Evolutionary conservation across 345 rosid genomes (phyloP), one percentile per base, ranked within the genome.

Genomic region (Trapa bicornis): DNA sequence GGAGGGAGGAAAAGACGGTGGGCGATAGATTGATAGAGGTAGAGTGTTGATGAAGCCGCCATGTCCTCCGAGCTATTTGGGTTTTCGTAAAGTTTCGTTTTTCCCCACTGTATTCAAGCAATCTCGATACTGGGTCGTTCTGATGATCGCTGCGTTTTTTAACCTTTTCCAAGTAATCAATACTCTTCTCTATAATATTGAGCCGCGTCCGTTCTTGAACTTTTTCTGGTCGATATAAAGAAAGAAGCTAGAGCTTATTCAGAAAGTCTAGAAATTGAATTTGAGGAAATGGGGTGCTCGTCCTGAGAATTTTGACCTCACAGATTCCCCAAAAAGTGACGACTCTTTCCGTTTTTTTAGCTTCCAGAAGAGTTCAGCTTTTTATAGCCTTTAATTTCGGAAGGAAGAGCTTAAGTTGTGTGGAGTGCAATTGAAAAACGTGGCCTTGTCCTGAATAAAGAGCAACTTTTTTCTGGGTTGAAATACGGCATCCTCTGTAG

Each of bases 381-480:
- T 81, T 69, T 57, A 57, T 56, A 56, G 38, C 79, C 86, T 80
- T 65, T 67, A 79, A 77, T 83, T 74, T 32, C 79, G 86, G 87
- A 53, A 71, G 33, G 67, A 33, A 5, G 58, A 42, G 29, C 56
- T 54, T 65, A 52, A 62, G 48, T 71, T 76, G 71, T 75, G 82
- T 72, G 82, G 79, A 79, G 84, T 75, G 70, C 69, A 75, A 67
- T 41, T 70, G 73, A 70, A 70, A 65, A 61, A 67, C 57, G 65
- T 64, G 70, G 67, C 61, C 73, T 68, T 64, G 65, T 71, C 80
- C 78, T 75, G 67, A 41, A 72, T 72, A 71, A 32, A 58, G 66
- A 68, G 72, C 74, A 68, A 47, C 71, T 74, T 17, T 73, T 80
- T 66, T 70, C 72, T 80, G 76, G 71, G 71, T 72, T 70, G 70